A percentile compares a stretch with the other conserved stretches of the same genome.
Evolutionary conservation across 345 rosid species (phyloP).

Genomic region (Populus tremula): DNA sequence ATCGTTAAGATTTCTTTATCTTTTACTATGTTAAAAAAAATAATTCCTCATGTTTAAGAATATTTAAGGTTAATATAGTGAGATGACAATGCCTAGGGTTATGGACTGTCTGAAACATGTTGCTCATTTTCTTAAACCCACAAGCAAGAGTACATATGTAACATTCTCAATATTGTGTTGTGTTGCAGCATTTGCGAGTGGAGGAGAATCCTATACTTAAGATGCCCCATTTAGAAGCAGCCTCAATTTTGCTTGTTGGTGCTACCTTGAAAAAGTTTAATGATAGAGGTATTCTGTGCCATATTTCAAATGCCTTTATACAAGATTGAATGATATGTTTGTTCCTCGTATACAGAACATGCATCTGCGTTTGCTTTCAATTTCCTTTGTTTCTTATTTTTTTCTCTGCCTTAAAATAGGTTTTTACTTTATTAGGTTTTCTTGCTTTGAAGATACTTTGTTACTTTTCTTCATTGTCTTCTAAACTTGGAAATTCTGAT

Average conservation of each 20-base stretch:
- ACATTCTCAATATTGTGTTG: constrained; percentile 9
- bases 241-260: constrained; percentile 89
- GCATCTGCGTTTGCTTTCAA: not conserved
- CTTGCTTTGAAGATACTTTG: not conserved
- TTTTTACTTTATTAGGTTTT: not conserved
- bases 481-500: constrained; percentile 24
- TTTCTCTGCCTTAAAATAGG: not conserved
- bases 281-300: constrained; percentile 71
- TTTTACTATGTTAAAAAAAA: not conserved
- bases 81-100: not conserved
- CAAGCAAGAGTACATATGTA: not conserved
- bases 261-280: constrained; percentile 92
- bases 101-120: not conserved
- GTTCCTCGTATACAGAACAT: not conserved
- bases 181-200: constrained; percentile 83
- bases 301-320: not conserved
- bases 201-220: constrained; percentile 97
- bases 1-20: not conserved
- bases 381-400: not conserved
- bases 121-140: not conserved
- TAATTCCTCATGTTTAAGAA: not conserved
- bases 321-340: not conserved
- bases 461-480: not conserved
- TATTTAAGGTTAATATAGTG: not conserved
- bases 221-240: constrained; percentile 95